Percentiles rank a stretch among this genome's conserved stretches.
Conservation (phyloP, 306 rosid genomes). For the Rubus parviflorus region DNA sequence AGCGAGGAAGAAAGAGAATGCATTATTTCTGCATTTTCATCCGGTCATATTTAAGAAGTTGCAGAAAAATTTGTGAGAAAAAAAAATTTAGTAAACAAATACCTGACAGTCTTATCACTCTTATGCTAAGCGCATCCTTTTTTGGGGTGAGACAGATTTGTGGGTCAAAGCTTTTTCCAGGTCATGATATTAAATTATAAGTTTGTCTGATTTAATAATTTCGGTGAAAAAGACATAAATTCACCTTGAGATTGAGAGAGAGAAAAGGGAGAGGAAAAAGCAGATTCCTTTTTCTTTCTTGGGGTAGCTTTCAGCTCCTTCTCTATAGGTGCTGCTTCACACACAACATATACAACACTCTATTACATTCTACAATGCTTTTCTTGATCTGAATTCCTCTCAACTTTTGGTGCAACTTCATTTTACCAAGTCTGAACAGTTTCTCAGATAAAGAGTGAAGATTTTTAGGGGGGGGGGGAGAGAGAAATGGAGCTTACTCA, state of each 20-base stretch:
- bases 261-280: constrained; percentile 21
- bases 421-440: constrained; percentile 20
- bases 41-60: background rate
- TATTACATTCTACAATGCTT: constrained; percentile 37
- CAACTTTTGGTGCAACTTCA: constrained; percentile 38
- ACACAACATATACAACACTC: constrained; percentile 15
- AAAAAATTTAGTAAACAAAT: background rate
- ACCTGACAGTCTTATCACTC: constrained; percentile 25
- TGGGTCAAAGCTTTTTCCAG: constrained; percentile 81
- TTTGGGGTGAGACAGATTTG: constrained; percentile 66
- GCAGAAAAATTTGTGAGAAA: background rate
- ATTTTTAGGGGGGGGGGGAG: constrained; percentile 13
- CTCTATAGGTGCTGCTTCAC: constrained; percentile 9
- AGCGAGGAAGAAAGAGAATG: constrained; percentile 13
- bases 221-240: constrained; percentile 74
- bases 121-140: constrained; percentile 43
- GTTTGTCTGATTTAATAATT: constrained; percentile 54
- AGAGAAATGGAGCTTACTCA: constrained; percentile 81
- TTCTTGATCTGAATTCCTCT: constrained; percentile 18
- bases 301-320: constrained; percentile 33
- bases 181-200: constrained; percentile 52
- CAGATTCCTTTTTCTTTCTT: constrained; percentile 78
- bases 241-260: constrained; percentile 59
- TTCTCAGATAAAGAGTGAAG: constrained; percentile 12
- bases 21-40: background rate